Evolutionary conservation across 768 basidiomycete genomes (phyloP).

Genomic region (Rhodotorula diobovata): DNA sequence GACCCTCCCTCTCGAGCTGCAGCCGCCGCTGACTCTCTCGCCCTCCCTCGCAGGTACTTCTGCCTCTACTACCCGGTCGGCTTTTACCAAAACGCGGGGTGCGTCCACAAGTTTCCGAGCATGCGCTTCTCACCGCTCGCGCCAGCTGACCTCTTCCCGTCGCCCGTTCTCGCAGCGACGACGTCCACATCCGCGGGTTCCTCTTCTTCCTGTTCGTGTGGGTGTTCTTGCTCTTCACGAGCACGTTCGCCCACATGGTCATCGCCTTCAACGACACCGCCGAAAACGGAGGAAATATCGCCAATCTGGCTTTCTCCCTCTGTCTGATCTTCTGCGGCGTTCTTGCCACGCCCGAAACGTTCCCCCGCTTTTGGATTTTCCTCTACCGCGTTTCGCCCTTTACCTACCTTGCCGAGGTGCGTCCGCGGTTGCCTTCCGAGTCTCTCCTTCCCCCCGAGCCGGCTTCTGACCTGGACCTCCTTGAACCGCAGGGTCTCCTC

Average conservation of each 20-base stretch:
- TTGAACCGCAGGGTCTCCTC: conserved; percentile 43
- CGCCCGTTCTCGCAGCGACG: conserved; percentile 38
- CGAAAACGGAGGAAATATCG: conserved; percentile 50
- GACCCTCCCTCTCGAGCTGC: no score
- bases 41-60: conserved; percentile 24
- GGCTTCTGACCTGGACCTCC: no score
- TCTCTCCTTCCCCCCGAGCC: no score
- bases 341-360: conserved; percentile 30
- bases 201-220: conserved; percentile 51
- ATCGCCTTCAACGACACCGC: conserved; percentile 49
- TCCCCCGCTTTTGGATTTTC: not conserved
- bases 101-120: no score
- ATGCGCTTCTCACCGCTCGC: not conserved
- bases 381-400: conserved; percentile 51
- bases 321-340: conserved; percentile 52
- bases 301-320: conserved; percentile 51
- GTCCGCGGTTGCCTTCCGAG: not conserved
- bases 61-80: conserved; percentile 50
- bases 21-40: not conserved
- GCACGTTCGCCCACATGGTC: conserved; percentile 48
- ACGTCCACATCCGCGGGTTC: conserved; percentile 49
- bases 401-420: conserved; percentile 48
- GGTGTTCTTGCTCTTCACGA: conserved; percentile 50
- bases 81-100: conserved; percentile 50
- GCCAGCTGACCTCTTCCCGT: not conserved